Base-by-base conservation (phyloP, 139 green algal species). In the Chlamydomonas incerta region DNA sequence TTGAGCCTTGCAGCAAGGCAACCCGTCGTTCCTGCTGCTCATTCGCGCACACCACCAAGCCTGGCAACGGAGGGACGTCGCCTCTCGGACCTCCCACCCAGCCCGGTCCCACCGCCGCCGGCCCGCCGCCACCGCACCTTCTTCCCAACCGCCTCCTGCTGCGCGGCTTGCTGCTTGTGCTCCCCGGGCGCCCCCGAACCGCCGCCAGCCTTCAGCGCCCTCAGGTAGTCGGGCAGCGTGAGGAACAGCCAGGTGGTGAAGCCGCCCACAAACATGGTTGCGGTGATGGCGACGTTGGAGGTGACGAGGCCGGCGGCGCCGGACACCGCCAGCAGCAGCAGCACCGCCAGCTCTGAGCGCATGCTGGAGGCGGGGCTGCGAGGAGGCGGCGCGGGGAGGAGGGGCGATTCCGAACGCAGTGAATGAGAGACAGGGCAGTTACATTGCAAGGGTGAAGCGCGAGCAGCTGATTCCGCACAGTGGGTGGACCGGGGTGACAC, bases 201-300 rank as follows among this genome's bases (percentile, higher is more conserved):
- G 15, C n/a, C 11, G 50, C 50, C 10, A 10, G 14, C 50, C 50
- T 57, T 57, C 11, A 20, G 34, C 24, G 15, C 60, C 17, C 21
- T 81, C 55, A 58, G 10, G 34, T 18, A 72, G 21, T 47, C 41
- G 13, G 80, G 80, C 23, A 86, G 34, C 0, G 80, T 86, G 52
- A 71, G 46, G 50, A 85, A n/a, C 1, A 85, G 58, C 84, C 74
- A 80, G 11, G 37, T 86, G 9, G 34, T 21, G 10, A 86, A 26
- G 26, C 85, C 76, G 23, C 76, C 85, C 0, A 82, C 3, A 47
- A 89, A 86, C 58, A 85, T 74, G n/a, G 85, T 86, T 29, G 3
- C 33, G 20, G 70, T 83, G 23, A 72, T n/a, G 41, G 50, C 29
- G 0, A 24, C 21, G 14, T 17, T 72, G 29, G 66, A 34, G 0